These are phyloP conservation scores for Endocalyx cinctus DNA, from an alignment of 2,329 filamentous ascomycete species.

Conservation along the genomic window DNA sequence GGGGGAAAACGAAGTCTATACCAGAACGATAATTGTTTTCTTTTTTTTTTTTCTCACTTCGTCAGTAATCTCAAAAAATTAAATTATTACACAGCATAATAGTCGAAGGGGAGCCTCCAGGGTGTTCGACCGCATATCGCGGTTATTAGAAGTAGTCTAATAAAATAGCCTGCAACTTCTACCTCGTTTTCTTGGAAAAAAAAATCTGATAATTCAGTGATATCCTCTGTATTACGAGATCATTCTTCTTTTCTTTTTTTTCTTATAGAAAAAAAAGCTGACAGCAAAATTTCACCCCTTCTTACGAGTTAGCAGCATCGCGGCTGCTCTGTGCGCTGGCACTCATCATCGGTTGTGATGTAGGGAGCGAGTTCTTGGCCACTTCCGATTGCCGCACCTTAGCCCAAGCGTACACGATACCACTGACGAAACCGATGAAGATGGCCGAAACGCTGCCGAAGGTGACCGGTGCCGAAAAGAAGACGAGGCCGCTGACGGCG, in stretches of 20 bases:
- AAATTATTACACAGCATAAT: constrained; percentile 25
- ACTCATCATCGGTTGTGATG: constrained; percentile 68
- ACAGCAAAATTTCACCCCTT: background rate
- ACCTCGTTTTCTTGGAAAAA: constrained; percentile 1
- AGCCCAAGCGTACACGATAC: constrained; percentile 82
- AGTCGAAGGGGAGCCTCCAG: constrained; percentile 9
- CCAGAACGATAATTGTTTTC: constrained; percentile 19
- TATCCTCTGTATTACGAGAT: no score
- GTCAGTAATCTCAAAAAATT: constrained; percentile 14
- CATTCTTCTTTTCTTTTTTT: constrained; percentile 7
- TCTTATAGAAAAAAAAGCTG: constrained; percentile 2
- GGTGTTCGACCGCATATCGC: constrained; percentile 12
- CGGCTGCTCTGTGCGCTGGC: constrained; percentile 88
- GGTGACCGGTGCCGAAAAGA: constrained; percentile 92
- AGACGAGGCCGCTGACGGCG: constrained; percentile 84
- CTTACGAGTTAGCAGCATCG: constrained; percentile 70
- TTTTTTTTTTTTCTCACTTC: constrained; percentile 6
- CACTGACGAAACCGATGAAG: constrained; percentile 82
- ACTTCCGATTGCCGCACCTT: constrained; percentile 75
- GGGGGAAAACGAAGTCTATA: constrained; percentile 22
- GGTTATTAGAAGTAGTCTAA: constrained; percentile 5
- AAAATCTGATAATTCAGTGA: no score
- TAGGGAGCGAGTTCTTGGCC: constrained; percentile 63
- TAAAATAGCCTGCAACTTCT: constrained; percentile 11
- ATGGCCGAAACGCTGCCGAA: constrained; percentile 91